phyloP scores from a whole-genome alignment of 345 rosid genomes.

The Erodium maritimum region DNA sequence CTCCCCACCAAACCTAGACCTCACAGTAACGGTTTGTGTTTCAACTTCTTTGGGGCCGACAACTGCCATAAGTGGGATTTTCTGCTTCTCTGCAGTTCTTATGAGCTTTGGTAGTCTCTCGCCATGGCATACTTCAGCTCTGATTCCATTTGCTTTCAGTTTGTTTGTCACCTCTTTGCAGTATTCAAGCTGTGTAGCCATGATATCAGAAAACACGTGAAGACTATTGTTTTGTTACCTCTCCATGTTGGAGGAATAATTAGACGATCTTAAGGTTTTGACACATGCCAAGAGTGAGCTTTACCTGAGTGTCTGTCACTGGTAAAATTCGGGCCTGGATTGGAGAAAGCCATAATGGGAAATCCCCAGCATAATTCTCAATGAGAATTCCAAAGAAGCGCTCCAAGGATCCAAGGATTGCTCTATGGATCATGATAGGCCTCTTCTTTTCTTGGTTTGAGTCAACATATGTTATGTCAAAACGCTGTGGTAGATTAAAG shows the following conservation, averaged over 20 bases:
- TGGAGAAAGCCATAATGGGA: conserved; percentile 90
- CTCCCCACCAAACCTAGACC: conserved; percentile 83
- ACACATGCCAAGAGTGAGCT: neutral
- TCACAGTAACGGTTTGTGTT: conserved; percentile 49
- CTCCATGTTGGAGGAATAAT: neutral
- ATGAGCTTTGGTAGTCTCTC: conserved; percentile 91
- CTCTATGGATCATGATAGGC: conserved; percentile 96
- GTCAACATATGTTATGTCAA: conserved; percentile 78
- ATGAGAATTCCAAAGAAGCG: conserved; percentile 89
- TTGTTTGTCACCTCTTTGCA: conserved; percentile 47
- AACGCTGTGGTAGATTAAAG: conserved; percentile 80
- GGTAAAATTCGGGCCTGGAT: conserved; percentile 83
- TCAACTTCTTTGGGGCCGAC: conserved; percentile 87
- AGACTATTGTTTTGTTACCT: too few relatives aligned
- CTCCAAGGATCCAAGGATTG: conserved; percentile 86
- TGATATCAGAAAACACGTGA: neutral
- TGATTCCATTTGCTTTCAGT: conserved; percentile 47
- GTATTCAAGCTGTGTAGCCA: conserved; percentile 40
- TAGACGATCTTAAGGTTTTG: neutral
- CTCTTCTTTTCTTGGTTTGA: conserved; percentile 66
- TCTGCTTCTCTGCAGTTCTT: conserved; percentile 85
- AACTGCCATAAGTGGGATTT: conserved; percentile 81
- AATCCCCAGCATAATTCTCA: conserved; percentile 96
- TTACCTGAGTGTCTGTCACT: conserved; percentile 83
- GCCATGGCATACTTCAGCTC: conserved; percentile 76